Conservation (phyloP, 228 moss, liverwort and hornwort genomes). For the Sphagnum fallax region DNA sequence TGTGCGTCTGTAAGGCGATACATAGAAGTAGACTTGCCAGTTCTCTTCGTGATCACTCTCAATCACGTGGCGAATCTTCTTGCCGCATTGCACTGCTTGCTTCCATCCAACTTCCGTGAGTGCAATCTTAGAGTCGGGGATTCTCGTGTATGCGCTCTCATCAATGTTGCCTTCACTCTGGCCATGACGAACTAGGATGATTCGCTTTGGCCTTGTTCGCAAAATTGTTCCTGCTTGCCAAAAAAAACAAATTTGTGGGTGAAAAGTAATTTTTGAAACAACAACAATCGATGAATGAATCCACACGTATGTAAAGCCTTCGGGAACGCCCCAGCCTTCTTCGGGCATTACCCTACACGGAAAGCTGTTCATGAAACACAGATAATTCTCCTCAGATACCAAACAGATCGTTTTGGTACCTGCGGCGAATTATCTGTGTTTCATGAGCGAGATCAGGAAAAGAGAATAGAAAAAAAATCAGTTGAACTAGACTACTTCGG, state of each 20-base stretch:
- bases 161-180: conserved; percentile 54
- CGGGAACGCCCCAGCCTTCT: too few relatives aligned
- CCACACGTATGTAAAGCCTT: not conserved
- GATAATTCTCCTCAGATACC: not conserved
- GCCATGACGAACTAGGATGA: conserved; percentile 47
- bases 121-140: conserved; percentile 49
- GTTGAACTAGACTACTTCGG: too few relatives aligned
- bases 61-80: conserved; percentile 34
- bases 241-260: not conserved
- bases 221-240: not conserved
- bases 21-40: conserved; percentile 52
- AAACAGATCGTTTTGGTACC: not conserved
- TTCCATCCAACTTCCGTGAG: conserved; percentile 47
- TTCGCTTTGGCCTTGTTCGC: conserved; percentile 31
- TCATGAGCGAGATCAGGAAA: not conserved
- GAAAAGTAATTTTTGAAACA: not conserved
- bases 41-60: conserved; percentile 30
- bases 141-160: conserved; percentile 38
- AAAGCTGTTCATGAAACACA: too few relatives aligned
- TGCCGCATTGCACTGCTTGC: conserved; percentile 37
- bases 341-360: too few relatives aligned
- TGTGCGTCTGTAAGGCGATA: conserved; percentile 46
- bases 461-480: too few relatives aligned
- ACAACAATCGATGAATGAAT: not conserved
- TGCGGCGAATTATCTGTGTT: not conserved